These are phyloP conservation scores for Aspergillus fischeri DNA, from an alignment of 2,329 filamentous ascomycete species.

Conservation along the genomic window DNA sequence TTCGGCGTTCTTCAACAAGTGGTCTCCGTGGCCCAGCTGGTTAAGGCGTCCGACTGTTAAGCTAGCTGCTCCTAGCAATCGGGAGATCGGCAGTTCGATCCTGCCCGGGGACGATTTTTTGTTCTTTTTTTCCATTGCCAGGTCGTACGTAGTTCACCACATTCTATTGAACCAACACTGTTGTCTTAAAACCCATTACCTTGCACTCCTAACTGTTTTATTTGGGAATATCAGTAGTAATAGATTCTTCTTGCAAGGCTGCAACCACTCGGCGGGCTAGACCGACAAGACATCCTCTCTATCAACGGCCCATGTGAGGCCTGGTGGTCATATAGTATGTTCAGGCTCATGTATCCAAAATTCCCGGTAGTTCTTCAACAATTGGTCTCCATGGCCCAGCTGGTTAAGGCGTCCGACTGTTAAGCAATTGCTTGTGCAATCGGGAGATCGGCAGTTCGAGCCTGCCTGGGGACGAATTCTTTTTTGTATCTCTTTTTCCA, in stretches of 20 bases:
- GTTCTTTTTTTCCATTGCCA: neutral
- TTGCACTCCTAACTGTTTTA: no score
- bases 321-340: accelerated
- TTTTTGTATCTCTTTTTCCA: neutral
- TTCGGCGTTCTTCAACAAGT: neutral
- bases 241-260: no score
- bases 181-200: no score
- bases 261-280: no score
- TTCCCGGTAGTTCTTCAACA: accelerated
- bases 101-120: neutral
- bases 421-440: neutral
- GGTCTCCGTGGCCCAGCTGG: neutral
- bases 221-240: no score
- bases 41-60: neutral
- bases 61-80: neutral
- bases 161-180: no score
- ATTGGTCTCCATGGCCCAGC: neutral
- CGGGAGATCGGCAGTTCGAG: neutral
- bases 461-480: neutral
- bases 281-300: no score
- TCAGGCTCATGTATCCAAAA: no score
- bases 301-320: no score
- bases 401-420: neutral
- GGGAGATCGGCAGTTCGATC: neutral
- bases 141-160: no score